Evolutionary conservation across 2,329 filamentous ascomycete species (phyloP).

Genomic region (Colletotrichum graminicola): DNA sequence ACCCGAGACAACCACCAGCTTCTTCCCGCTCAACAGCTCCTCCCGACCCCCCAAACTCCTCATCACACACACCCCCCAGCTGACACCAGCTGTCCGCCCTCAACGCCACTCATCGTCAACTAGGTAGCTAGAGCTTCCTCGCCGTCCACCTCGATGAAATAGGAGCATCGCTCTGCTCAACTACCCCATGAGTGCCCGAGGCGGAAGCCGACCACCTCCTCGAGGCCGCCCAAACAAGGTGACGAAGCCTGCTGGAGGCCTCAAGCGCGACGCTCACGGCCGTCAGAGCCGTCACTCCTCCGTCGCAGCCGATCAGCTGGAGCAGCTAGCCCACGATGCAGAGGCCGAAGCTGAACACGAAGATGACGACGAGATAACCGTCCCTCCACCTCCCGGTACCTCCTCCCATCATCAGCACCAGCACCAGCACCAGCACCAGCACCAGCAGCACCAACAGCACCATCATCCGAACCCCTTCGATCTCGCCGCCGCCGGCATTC

Average conservation of each 20-base stretch:
- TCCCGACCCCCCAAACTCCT: constrained; percentile 34
- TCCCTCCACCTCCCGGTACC: constrained; percentile 11
- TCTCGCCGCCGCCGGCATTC: constrained; percentile 48
- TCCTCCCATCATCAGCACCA: constrained; percentile 27
- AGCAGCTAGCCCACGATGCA: constrained; percentile 46
- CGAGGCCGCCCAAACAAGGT: constrained; percentile 59
- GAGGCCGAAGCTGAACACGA: constrained; percentile 44
- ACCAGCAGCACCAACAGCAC: constrained; percentile 42
- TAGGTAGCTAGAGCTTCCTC: constrained; percentile 22
- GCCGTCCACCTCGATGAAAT: constrained; percentile 39
- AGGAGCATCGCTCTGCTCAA: constrained; percentile 18
- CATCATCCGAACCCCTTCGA: constrained; percentile 47
- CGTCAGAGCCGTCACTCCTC: constrained; percentile 48
- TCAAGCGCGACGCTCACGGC: constrained; percentile 39
- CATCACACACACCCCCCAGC: constrained; percentile 33
- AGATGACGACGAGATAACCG: constrained; percentile 39
- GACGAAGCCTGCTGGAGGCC: constrained; percentile 52
- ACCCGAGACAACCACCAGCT: constrained; percentile 29
- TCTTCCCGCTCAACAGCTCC: constrained; percentile 37
- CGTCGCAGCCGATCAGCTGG: constrained; percentile 51
- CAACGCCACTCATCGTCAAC: constrained; percentile 32
- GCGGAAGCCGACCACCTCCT: constrained; percentile 45
- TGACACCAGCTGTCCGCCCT: constrained; percentile 40
- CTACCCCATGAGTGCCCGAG: constrained; percentile 41
- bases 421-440: constrained; percentile 34